phyloP scores from a whole-genome alignment of 1,139 yeast species.

The Schwanniomyces etchellsii region DNA sequence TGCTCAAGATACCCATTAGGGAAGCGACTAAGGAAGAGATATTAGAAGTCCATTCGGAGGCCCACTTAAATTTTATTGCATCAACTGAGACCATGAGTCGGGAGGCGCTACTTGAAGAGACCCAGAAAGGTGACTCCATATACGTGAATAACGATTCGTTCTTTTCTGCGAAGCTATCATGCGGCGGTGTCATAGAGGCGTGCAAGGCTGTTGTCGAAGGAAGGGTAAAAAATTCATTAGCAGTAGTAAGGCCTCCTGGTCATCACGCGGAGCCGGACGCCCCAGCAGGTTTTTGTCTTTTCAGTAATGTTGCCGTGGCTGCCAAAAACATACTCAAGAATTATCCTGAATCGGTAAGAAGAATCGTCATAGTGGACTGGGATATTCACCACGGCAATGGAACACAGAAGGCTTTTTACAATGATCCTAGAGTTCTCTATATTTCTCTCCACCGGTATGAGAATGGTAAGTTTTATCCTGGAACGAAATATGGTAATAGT shows the following conservation, averaged over 20 bases:
- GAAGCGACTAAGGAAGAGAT: conserved; percentile 88
- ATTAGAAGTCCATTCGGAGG: conserved; percentile 75
- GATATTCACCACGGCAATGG: conserved; percentile 99
- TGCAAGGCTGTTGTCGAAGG: conserved; percentile 95
- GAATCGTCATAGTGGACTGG: conserved; percentile 89
- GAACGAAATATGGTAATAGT: conserved; percentile 75
- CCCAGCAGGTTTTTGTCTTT: conserved; percentile 95
- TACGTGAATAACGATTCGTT: conserved; percentile 90
- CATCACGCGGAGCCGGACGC: conserved; percentile 98
- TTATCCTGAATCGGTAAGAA: conserved; percentile 85
- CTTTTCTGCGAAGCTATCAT: conserved; percentile 82
- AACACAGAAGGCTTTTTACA: conserved; percentile 85
- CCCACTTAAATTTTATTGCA: conserved; percentile 71
- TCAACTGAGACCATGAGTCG: conserved; percentile 76
- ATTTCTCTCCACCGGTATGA: conserved; percentile 91
- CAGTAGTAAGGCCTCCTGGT: conserved; percentile 97
- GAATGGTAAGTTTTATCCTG: conserved; percentile 90
- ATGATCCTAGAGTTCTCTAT: conserved; percentile 87
- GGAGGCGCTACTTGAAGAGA: conserved; percentile 72
- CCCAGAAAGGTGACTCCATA: conserved; percentile 91
- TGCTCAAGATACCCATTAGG: conserved; percentile 85
- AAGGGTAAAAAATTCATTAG: conserved; percentile 82
- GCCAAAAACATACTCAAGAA: conserved; percentile 76
- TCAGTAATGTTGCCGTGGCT: conserved; percentile 96
- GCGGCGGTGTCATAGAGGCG: conserved; percentile 97